Percentiles rank a stretch among this genome's conserved stretches.
phyloP scores from a whole-genome alignment of 1,139 yeast genomes.

The Suhomyces panamericanus region DNA sequence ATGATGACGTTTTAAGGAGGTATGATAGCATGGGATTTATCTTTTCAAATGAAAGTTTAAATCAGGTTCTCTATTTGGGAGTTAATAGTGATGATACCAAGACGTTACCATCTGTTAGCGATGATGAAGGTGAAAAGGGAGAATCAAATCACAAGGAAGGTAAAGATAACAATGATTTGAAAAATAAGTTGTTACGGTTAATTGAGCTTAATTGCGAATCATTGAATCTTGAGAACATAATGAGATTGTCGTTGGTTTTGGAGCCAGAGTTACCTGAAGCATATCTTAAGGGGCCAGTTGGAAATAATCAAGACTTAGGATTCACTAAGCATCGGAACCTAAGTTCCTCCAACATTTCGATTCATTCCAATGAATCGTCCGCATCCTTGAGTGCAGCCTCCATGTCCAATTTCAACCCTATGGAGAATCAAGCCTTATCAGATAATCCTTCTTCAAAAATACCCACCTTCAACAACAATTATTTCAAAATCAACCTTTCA shows the following conservation, averaged over 20 bases:
- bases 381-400: constrained; percentile 14
- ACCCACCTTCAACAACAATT: constrained; percentile 42
- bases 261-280: constrained; percentile 47
- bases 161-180: constrained; percentile 19
- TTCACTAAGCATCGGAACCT: constrained; percentile 15
- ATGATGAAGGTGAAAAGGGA: constrained; percentile 1
- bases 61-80: constrained; percentile 47
- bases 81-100: constrained; percentile 34
- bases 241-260: constrained; percentile 39
- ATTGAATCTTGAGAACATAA: constrained; percentile 37
- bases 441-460: constrained; percentile 24
- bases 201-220: constrained; percentile 45
- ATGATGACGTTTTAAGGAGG: constrained; percentile 44
- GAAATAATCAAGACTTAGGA: constrained; percentile 13
- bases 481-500: constrained; percentile 36
- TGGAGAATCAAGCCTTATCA: constrained; percentile 1
- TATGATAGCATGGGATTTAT: constrained; percentile 50
- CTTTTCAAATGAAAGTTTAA: constrained; percentile 47
- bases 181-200: constrained; percentile 30
- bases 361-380: constrained; percentile 31
- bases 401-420: constrained; percentile 8
- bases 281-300: constrained; percentile 26
- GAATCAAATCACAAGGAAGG: constrained; percentile 7
- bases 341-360: constrained; percentile 27
- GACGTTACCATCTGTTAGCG: constrained; percentile 20